Evolutionary conservation across 148 eudicot genomes (phyloP), one percentile per base, ranked within the genome.

Genomic region (Rhododendron kiyosumense): DNA sequence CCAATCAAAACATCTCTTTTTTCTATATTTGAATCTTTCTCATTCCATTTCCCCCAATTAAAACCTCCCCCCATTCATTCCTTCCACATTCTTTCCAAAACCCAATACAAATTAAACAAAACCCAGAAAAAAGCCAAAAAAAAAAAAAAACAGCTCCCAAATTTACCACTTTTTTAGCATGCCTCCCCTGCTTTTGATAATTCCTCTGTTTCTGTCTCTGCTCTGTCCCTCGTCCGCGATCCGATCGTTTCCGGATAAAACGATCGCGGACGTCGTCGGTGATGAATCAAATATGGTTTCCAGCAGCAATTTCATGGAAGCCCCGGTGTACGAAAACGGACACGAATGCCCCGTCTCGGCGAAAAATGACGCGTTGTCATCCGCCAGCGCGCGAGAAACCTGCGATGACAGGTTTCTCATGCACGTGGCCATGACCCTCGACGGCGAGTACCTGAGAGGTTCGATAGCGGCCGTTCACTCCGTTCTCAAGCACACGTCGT

Each of bases 361-460:
- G 18, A n/a, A 74, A 36, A 22, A 17, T 6, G 13, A 8, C 1
- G 30, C 8, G 0, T 5, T 5, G 8, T 79, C 85, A 5, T 26
- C 30, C 0, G 48, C 69, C 18, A 85, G 89, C 38, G 84, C 83
- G 1, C 61, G 24, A 54, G 61, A 54, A 54, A 18, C 22, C 61
- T 54, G 61, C 7, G 2, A 15, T 3, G 13, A 54, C 36, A 83
- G 89, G 9, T 59, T 59, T 30, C 69, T 86, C 0, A 81, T 92
- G n/a, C 93, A 92, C 51, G 71, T 92, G 2, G 91, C 93, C 0
- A 92, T 89, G 89, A 92, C 93, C 1, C 89, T 92, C 14, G 93
- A 92, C 79, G 51, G 2, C 1, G 74, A 85, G 67, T 92, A 92
- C 85, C 81, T 92, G 49, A 86, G 93, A 82, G 93, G 92, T 6